Evolutionary conservation across 2,329 filamentous ascomycete species (phyloP), one percentile per base, ranked within the genome.

Genomic region (Aspergillus intermedius): DNA sequence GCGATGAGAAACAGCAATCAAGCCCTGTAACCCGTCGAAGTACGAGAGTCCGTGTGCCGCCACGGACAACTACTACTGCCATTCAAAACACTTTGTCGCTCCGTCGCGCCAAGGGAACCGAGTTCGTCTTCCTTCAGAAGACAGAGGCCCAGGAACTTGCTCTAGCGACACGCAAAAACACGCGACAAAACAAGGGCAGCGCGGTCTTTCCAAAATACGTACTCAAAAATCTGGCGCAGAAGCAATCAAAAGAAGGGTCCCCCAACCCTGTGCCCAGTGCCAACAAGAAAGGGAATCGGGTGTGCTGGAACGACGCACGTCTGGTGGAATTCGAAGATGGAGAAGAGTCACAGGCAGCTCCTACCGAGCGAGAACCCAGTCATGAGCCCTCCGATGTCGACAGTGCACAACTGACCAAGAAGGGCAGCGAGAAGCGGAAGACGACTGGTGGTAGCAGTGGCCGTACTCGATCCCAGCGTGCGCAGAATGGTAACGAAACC

Each of bases 31-130:
- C 45, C 46, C 66, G 71, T 47, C 63, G 71, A 40, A 73, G 70
- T 55, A 64, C 63, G 42, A 63, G 71, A 40, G 54, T 53, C 47
- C 48, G 55, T 49, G 49, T 45, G 54, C 44, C 58, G 44, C 54
- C 59, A 50, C 51, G 50, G 41, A 49, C 57, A 5, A 53, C 57
- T 22, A 52, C 51, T 15, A 58, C 62, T 13, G 52, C 56, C 12
- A 54, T 67, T 35, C 69, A 67, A 46, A 70, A 66, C 43, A 64
- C 63, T 5, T 68, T 74, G 44, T 62, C 71, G 4, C 63, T 74
- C 17, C 71, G 72, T 44, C 69, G 72, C 10, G 63, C 71, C 3
- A 73, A 69, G 44, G 72, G 72, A 4, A 73, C 63, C 5, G 72
- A 75, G 45, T 74, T 75, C 45, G 60, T 74, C 23, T 73, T 74